These are phyloP conservation scores for Alliaria petiolata DNA, from an alignment of 345 rosid species.

Conservation along the genomic window DNA sequence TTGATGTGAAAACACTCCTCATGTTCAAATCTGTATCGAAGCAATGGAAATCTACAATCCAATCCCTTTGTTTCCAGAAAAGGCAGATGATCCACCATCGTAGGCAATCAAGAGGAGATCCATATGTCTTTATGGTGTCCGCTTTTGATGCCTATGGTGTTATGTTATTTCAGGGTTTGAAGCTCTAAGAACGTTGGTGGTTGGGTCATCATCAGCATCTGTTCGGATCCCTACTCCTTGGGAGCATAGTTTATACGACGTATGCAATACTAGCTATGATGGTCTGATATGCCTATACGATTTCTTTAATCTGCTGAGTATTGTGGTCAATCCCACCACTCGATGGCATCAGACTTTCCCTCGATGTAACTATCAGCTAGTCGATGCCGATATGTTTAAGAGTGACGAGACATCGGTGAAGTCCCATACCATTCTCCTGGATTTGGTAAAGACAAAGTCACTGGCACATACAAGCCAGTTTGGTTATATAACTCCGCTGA, in stretches of 20 bases:
- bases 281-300: background rate
- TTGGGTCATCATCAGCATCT: background rate
- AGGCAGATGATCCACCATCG: background rate
- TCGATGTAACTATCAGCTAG: background rate
- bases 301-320: background rate
- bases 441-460: slow-evolving; percentile 15
- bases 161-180: background rate
- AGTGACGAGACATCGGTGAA: background rate
- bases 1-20: background rate
- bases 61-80: background rate
- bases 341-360: background rate
- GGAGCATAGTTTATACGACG: background rate
- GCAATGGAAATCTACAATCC: background rate
- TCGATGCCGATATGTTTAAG: too few species aligned
- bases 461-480: slow-evolving; percentile 1
- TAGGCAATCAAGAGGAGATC: too few species aligned
- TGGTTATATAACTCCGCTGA: slow-evolving; percentile 6
- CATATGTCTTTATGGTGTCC: too few species aligned
- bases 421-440: background rate
- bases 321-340: slow-evolving; percentile 7
- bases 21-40: background rate
- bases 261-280: background rate
- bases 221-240: background rate
- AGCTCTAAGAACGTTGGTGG: background rate
- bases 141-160: too few species aligned